Evolutionary conservation across 768 basidiomycete genomes (phyloP).

Genomic region (Hysterangium stoloniferum): DNA sequence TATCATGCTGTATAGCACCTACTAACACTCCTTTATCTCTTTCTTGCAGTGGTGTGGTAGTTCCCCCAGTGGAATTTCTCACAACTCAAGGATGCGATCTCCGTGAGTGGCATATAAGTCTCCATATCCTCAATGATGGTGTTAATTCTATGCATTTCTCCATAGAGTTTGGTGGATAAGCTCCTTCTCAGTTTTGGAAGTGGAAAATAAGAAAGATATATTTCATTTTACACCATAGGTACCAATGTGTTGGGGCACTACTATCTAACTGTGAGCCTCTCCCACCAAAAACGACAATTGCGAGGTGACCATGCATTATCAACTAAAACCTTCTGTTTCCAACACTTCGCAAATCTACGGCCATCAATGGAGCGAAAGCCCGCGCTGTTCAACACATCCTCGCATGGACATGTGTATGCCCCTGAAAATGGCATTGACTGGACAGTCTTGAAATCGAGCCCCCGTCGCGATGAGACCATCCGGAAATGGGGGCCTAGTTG

Average conservation of each 20-base stretch:
- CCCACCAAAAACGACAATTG: background rate
- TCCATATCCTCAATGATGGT: background rate
- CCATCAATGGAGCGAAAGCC: slow-evolving; percentile 19
- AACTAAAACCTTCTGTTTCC: slow-evolving; percentile 39
- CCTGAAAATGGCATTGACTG: slow-evolving; percentile 24
- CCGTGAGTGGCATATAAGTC: slow-evolving; percentile 11
- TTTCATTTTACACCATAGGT: slow-evolving; percentile 4
- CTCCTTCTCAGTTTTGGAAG: background rate
- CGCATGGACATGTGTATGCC: slow-evolving; percentile 19
- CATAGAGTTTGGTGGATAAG: background rate
- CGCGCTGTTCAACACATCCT: slow-evolving; percentile 37
- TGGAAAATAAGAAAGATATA: too few relatives aligned
- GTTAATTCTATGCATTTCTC: background rate
- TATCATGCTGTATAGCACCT: background rate
- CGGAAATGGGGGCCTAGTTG: background rate
- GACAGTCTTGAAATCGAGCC: slow-evolving; percentile 33
- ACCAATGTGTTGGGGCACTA: slow-evolving; percentile 30
- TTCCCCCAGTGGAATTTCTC: slow-evolving; percentile 20
- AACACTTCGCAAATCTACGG: slow-evolving; percentile 21
- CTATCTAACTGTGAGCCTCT: background rate
- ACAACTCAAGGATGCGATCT: slow-evolving; percentile 35
- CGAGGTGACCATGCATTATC: slow-evolving; percentile 36
- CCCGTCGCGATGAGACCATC: slow-evolving; percentile 19
- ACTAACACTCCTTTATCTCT: background rate
- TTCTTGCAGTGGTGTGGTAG: slow-evolving; percentile 26